Conservation (phyloP, 192 early-diverging fungal species). For the Endogone sp. region DNA sequence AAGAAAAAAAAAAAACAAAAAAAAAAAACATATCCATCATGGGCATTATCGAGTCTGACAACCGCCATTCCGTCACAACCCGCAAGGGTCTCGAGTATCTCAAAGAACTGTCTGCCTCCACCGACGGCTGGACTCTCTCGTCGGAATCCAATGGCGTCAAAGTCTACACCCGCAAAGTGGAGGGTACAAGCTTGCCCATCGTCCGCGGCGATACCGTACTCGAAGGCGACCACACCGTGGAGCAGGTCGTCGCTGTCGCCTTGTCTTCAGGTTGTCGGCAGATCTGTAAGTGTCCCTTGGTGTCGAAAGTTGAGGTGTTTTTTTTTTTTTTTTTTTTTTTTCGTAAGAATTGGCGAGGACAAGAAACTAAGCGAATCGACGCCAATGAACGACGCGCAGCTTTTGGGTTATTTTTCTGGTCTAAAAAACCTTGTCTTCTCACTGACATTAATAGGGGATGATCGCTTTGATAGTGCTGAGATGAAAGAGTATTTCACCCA, state of each 20-base stretch:
- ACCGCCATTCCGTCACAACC: conserved; percentile 34
- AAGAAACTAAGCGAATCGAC: too few species aligned
- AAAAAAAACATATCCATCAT: too few species aligned
- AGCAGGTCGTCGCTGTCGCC: conserved; percentile 40
- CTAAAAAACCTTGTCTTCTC: too few species aligned
- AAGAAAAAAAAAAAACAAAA: too few species aligned
- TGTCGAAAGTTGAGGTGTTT: background rate
- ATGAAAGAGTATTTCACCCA: conserved; percentile 18
- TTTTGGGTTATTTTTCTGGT: too few species aligned
- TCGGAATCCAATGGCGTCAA: conserved; percentile 43
- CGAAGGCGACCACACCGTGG: conserved; percentile 29
- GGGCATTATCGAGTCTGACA: background rate
- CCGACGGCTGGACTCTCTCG: conserved; percentile 44
- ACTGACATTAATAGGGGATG: conserved; percentile 28
- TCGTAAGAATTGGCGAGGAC: too few species aligned
- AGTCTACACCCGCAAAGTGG: conserved; percentile 36
- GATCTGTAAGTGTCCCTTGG: conserved; percentile 28
- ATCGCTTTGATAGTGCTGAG: conserved; percentile 25
- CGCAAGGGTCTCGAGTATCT: conserved; percentile 25
- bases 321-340: too few species aligned
- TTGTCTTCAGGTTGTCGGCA: conserved; percentile 39
- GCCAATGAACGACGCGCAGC: too few species aligned
- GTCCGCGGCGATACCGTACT: conserved; percentile 47
- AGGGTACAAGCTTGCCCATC: conserved; percentile 35
- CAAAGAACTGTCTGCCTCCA: conserved; percentile 36